Evolutionary conservation across 768 basidiomycete genomes (phyloP), one percentile per base, ranked within the genome.

Genomic region (Lactarius pseudohatsudake): DNA sequence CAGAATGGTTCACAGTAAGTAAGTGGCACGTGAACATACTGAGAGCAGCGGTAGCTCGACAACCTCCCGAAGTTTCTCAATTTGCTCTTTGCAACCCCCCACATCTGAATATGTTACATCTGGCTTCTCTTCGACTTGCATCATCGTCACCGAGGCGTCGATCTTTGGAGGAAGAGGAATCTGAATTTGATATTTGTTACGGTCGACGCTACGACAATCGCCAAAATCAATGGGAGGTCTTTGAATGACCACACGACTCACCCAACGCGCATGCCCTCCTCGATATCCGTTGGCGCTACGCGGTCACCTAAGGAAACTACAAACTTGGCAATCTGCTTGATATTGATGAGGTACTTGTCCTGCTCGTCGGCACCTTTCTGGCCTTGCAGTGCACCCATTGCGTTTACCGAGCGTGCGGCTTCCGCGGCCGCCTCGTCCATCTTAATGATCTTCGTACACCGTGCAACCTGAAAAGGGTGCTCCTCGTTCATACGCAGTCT

Each of bases 261-360:
- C 96, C 96, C 97, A 47, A 99, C 97, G 62, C 97, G 90, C 97
- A 99, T 99, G n/a, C 97, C 97, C 81, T 99, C 97, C 77, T 99
- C 97, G 61, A 99, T 95, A 80, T 99, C 97, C 2, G 96, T 97
- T 13, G 95, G 92, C 28, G 97, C 93, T 2, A 99, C 95, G 50
- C 94, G 89, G 71, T 99, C 97, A 22, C 95, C 96, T 5, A 99
- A 80, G 22, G 95, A 97, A 53, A 99, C 97, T 11, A 99, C 97
- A 75, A 98, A 98, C 79, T 99, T 99, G 10, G 97, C 97, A 74
- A 98, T 97, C 80, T 99, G 97, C 77, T 98, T 97, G 78, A 99
- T 96, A 76, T 96, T 97, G 78, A 99, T 98, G 73, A 99, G 94
- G 78, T 99, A 98, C 79, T 98, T 96, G 80, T 98, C 96, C 74